These are phyloP conservation scores for Rhizopus sp. DNA, from an alignment of 371 early-diverging fungal genomes.

Conservation along the genomic window DNA sequence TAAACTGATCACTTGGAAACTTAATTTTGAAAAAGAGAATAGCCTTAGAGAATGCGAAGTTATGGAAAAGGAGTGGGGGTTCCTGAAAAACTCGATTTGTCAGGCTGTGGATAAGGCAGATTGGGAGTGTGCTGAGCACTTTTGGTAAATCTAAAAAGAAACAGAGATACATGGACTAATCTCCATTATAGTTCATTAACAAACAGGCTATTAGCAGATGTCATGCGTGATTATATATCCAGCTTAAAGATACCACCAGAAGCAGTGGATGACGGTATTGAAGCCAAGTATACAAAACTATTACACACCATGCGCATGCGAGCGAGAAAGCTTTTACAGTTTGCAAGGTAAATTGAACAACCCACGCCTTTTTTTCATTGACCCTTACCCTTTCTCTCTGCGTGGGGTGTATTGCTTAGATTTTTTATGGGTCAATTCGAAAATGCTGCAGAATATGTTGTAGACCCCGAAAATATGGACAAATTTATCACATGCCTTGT, in stretches of 20 bases:
- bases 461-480: conserved; percentile 55
- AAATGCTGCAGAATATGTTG: conserved; percentile 73
- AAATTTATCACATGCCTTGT: conserved; percentile 61
- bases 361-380: too few species aligned
- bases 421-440: conserved; percentile 70
- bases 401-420: conserved; percentile 27
- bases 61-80: conserved; percentile 83
- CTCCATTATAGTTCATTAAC: conserved; percentile 42
- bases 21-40: conserved; percentile 55
- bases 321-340: conserved; percentile 65
- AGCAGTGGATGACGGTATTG: conserved; percentile 49
- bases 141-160: conserved; percentile 55
- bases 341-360: conserved; percentile 47
- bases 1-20: conserved; percentile 72
- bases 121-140: conserved; percentile 74
- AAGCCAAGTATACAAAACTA: conserved; percentile 60
- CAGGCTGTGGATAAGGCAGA: conserved; percentile 74
- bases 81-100: conserved; percentile 65
- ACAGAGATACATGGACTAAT: neutral
- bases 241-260: conserved; percentile 43
- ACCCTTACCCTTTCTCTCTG: neutral
- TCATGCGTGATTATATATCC: conserved; percentile 53
- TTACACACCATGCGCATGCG: conserved; percentile 68
- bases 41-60: conserved; percentile 77
- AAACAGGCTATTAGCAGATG: conserved; percentile 46